Percentiles rank a stretch among this genome's conserved stretches.
Conservation (phyloP, 1,284 basidiomycete species). For the Boletus smithii region DNA sequence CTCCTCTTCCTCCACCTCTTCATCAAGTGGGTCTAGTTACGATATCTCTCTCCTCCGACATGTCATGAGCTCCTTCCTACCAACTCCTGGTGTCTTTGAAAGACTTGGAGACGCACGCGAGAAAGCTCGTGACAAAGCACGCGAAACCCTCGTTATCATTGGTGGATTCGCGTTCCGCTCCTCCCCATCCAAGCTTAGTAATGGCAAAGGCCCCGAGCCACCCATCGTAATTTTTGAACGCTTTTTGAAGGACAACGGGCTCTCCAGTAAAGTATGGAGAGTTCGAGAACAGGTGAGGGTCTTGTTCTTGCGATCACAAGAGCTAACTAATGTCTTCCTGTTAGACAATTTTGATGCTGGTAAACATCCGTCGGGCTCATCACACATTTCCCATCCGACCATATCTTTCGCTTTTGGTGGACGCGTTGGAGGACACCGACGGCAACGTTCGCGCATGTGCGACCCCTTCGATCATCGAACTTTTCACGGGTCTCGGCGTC, state of each 20-base stretch:
- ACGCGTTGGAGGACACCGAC: constrained; percentile 87
- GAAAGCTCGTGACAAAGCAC: constrained; percentile 68
- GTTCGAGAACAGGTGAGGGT: constrained; percentile 75
- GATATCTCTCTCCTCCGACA: constrained; percentile 62
- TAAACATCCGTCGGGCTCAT: constrained; percentile 63
- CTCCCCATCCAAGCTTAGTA: constrained; percentile 49
- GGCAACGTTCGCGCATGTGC: constrained; percentile 86
- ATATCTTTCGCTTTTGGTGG: constrained; percentile 79
- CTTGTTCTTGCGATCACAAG: neutral
- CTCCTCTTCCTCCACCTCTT: constrained; percentile 51
- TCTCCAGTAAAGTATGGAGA: constrained; percentile 76
- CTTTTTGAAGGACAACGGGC: constrained; percentile 66
- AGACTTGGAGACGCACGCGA: constrained; percentile 79
- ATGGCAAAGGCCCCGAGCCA: constrained; percentile 72
- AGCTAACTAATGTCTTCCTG: constrained; percentile 2
- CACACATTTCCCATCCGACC: constrained; percentile 79
- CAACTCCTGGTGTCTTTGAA: constrained; percentile 74
- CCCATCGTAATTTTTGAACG: constrained; percentile 77
- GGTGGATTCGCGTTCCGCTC: constrained; percentile 69
- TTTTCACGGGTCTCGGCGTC: constrained; percentile 80
- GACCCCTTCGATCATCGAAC: constrained; percentile 72
- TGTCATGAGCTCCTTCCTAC: constrained; percentile 63
- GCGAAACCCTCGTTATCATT: constrained; percentile 68
- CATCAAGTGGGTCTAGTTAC: constrained; percentile 38
- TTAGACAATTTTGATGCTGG: constrained; percentile 64